These are phyloP conservation scores for Corylus avellana DNA, from an alignment of 306 rosid genomes.

Conservation along the genomic window DNA sequence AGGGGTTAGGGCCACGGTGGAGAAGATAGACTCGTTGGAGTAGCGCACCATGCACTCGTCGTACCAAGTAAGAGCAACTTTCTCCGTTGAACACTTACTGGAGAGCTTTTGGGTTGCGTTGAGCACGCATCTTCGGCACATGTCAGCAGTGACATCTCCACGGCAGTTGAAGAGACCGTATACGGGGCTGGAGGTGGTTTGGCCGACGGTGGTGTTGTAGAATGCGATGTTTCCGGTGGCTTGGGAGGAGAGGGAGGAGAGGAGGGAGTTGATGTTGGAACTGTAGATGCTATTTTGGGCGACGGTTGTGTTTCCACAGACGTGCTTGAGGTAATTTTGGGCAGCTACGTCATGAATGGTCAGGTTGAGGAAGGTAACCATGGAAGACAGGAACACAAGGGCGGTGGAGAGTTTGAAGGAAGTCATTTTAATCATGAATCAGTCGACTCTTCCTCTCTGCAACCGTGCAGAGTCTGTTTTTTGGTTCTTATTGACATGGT, in stretches of 20 bases:
- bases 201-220: constrained; percentile 12
- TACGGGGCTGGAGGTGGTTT: background rate
- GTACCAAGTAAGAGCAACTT: constrained; percentile 25
- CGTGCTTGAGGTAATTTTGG: background rate
- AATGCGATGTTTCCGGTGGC: background rate
- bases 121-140: constrained; percentile 20
- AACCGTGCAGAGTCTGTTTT: no score
- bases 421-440: no score
- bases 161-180: constrained; percentile 34
- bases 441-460: no score
- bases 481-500: no score
- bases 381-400: no score
- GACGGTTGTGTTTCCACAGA: background rate
- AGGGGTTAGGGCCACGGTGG: background rate
- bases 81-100: background rate
- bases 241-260: background rate
- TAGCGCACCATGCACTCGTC: constrained; percentile 36
- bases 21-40: constrained; percentile 25
- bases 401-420: no score
- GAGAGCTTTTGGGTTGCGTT: background rate
- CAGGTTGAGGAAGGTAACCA: background rate
- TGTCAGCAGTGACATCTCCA: constrained; percentile 15
- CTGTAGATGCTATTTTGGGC: background rate
- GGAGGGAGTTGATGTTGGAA: background rate
- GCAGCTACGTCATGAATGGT: background rate